Percentiles rank a stretch among this genome's conserved stretches.
Conservation (phyloP, 2,329 filamentous ascomycete species). For the Dactylellina drechsleri region DNA sequence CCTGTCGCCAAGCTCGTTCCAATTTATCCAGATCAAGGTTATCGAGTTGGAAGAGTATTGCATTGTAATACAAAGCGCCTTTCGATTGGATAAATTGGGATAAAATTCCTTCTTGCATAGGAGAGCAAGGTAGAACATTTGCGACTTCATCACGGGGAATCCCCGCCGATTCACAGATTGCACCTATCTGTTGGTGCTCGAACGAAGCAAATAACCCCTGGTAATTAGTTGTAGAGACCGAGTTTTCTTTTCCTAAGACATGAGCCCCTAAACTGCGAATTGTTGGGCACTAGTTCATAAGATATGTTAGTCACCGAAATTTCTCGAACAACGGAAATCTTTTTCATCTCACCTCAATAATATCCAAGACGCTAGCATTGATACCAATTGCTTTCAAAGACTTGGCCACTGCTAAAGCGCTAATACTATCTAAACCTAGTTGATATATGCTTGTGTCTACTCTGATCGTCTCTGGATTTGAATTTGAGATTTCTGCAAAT, state of each 20-base stretch:
- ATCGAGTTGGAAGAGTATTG: conserved; percentile 69
- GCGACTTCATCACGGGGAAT: conserved; percentile 64
- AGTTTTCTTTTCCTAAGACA: conserved; percentile 38
- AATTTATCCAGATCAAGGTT: conserved; percentile 63
- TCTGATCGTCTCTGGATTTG: conserved; percentile 66
- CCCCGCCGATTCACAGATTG: conserved; percentile 59
- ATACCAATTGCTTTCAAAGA: conserved; percentile 71
- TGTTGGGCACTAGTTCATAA: conserved; percentile 31
- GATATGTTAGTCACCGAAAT: conserved; percentile 5
- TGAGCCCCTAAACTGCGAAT: conserved; percentile 39
- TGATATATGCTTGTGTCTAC: conserved; percentile 79
- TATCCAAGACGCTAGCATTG: conserved; percentile 73
- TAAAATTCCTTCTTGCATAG: conserved; percentile 81
- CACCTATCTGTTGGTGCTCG: conserved; percentile 47
- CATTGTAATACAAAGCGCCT: conserved; percentile 80
- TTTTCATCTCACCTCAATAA: conserved; percentile 70
- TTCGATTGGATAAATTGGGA: conserved; percentile 75
- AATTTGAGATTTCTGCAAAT: conserved; percentile 70
- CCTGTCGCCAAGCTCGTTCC: conserved; percentile 69
- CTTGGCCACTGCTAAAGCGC: conserved; percentile 79
- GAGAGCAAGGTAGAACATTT: conserved; percentile 78
- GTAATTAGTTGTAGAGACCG: conserved; percentile 27
- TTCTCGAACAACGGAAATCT: not conserved
- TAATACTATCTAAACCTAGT: conserved; percentile 92
- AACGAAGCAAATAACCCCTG: conserved; percentile 42